These are phyloP conservation scores for Boletus sensibilis DNA, from an alignment of 768 basidiomycete species.

Conservation along the genomic window DNA sequence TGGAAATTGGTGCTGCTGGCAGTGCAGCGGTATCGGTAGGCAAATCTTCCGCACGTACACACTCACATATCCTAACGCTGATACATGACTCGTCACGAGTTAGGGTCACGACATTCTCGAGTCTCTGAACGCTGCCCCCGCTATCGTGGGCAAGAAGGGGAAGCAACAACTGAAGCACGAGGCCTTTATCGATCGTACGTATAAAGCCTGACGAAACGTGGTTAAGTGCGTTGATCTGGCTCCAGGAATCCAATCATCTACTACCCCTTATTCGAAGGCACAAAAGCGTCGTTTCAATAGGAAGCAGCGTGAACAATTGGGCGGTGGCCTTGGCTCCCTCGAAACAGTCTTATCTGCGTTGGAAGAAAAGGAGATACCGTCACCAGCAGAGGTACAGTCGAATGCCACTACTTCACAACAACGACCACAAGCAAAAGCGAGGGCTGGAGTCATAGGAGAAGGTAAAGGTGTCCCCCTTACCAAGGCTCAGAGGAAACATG, in stretches of 20 bases:
- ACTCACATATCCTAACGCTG: background rate
- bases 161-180: conserved; percentile 66
- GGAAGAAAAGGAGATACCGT: conserved; percentile 36
- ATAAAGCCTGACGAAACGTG: background rate
- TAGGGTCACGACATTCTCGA: conserved; percentile 48
- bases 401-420: conserved; percentile 19
- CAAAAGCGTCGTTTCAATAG: conserved; percentile 70
- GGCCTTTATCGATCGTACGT: conserved; percentile 63
- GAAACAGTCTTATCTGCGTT: conserved; percentile 55
- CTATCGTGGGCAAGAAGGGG: conserved; percentile 56
- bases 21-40: conserved; percentile 42
- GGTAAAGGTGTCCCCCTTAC: conserved; percentile 59
- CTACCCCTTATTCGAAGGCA: conserved; percentile 65
- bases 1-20: conserved; percentile 43
- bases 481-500: conserved; percentile 62
- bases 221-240: background rate
- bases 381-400: conserved; percentile 13
- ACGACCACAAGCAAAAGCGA: conserved; percentile 23
- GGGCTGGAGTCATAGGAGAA: conserved; percentile 62
- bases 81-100: background rate
- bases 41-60: background rate
- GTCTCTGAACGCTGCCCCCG: conserved; percentile 31
- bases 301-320: conserved; percentile 61
- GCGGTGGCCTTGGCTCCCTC: conserved; percentile 49
- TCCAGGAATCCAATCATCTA: conserved; percentile 49